Conservation (phyloP, 2,329 filamentous ascomycete genomes). For the Alternaria atra region DNA sequence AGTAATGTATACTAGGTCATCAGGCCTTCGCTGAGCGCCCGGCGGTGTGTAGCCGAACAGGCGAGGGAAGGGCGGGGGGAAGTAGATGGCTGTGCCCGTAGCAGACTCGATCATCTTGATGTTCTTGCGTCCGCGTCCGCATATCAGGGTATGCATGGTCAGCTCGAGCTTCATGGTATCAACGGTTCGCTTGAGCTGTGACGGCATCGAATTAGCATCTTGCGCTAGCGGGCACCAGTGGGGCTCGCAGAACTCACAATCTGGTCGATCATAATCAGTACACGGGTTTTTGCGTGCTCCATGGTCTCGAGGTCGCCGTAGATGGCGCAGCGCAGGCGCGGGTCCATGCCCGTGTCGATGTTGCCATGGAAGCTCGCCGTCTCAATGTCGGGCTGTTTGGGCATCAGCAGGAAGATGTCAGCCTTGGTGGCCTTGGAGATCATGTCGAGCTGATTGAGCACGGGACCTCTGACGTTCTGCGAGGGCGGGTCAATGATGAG, state of each 20-base stretch:
- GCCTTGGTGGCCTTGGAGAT: slow-evolving; percentile 90
- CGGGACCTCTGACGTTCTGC: slow-evolving; percentile 74
- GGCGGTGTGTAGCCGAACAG: slow-evolving; percentile 90
- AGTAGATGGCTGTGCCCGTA: slow-evolving; percentile 97
- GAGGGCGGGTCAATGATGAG: slow-evolving; percentile 80
- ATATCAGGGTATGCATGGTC: slow-evolving; percentile 89
- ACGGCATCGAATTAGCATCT: slow-evolving; percentile 46
- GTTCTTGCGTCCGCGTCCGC: slow-evolving; percentile 92
- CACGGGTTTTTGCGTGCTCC: slow-evolving; percentile 95
- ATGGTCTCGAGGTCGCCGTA: slow-evolving; percentile 95
- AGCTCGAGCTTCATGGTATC: slow-evolving; percentile 84
- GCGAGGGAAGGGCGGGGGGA: slow-evolving; percentile 90
- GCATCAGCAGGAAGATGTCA: slow-evolving; percentile 94
- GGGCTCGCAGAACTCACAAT: slow-evolving; percentile 67
- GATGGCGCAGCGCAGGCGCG: slow-evolving; percentile 90
- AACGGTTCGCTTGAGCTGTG: slow-evolving; percentile 74
- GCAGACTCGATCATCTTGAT: slow-evolving; percentile 97
- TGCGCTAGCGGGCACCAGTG: slow-evolving; percentile 33
- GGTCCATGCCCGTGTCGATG: slow-evolving; percentile 83
- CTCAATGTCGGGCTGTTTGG: slow-evolving; percentile 82
- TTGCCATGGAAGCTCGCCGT: slow-evolving; percentile 76
- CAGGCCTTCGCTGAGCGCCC: slow-evolving; percentile 80
- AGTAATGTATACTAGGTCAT: slow-evolving; percentile 94
- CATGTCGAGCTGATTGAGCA: slow-evolving; percentile 85
- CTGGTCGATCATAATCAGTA: slow-evolving; percentile 96